A percentile compares a stretch with the other conserved stretches of the same genome.
Evolutionary conservation across 2,329 filamentous ascomycete genomes (phyloP).

Genomic region (Westerdykella ornata): DNA sequence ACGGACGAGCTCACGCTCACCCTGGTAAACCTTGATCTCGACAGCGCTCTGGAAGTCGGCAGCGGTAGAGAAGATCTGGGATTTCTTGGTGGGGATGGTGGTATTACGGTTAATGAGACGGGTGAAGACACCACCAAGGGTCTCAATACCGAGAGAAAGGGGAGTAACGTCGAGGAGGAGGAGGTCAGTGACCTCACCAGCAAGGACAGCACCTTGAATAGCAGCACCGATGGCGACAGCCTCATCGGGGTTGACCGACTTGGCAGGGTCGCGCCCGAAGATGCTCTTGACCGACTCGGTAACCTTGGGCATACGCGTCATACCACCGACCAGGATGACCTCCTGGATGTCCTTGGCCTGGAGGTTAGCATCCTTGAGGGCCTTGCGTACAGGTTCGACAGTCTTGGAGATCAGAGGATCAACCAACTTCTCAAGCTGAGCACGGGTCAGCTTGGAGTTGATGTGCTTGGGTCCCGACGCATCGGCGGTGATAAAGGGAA

Average conservation of each 20-base stretch:
- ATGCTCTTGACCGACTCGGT: constrained; percentile 92
- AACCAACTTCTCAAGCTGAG: constrained; percentile 89
- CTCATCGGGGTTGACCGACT: constrained; percentile 98
- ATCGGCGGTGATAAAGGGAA: constrained; percentile 97
- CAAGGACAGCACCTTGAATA: constrained; percentile 92
- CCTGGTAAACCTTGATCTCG: constrained; percentile 99
- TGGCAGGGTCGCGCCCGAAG: constrained; percentile 92
- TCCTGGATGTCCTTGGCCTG: constrained; percentile 93
- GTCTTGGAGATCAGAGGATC: constrained; percentile 82
- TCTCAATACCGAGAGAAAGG: constrained; percentile 96
- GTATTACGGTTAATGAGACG: constrained; percentile 98
- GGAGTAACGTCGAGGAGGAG: constrained; percentile 93
- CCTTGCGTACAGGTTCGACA: constrained; percentile 90
- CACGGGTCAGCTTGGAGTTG: constrained; percentile 85
- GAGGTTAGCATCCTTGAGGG: constrained; percentile 89
- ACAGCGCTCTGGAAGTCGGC: constrained; percentile 98
- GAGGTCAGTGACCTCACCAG: constrained; percentile 93
- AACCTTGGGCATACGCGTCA: constrained; percentile 99
- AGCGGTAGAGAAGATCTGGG: constrained; percentile 93
- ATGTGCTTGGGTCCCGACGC: constrained; percentile 96
- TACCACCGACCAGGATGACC: constrained; percentile 95
- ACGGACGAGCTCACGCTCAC: constrained; percentile 96
- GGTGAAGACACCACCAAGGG: constrained; percentile 94
- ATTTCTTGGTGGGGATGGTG: constrained; percentile 99
- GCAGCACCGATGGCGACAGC: constrained; percentile 96